phyloP scores from a whole-genome alignment of 1,139 yeast genomes.

The Hemisphaericaspora xylanilytica region DNA sequence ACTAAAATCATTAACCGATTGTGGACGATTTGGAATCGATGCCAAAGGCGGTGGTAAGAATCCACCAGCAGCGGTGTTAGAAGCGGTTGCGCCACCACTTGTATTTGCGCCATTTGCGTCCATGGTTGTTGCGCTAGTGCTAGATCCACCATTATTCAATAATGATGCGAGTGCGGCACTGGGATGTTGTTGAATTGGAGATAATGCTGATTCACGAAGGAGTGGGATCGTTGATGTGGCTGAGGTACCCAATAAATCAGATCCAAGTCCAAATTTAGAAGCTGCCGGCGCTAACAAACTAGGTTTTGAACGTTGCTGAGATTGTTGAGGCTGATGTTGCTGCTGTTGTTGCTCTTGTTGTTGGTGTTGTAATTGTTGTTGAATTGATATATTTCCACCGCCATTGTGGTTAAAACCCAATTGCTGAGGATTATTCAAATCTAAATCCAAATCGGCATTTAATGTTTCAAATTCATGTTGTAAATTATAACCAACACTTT shows the following conservation, averaged over 20 bases:
- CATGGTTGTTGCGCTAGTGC: conserved; percentile 3
- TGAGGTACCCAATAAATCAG: conserved; percentile 9
- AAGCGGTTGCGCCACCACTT: conserved; percentile 4
- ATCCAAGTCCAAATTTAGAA: conserved; percentile 9
- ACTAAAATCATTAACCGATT: conserved; percentile 43
- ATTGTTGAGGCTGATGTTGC: neutral
- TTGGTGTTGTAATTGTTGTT: conserved; percentile 3
- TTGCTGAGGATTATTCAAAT: conserved; percentile 25
- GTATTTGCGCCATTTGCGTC: no score
- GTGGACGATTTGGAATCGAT: conserved; percentile 42
- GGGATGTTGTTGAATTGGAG: conserved; percentile 19
- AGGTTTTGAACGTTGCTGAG: conserved; percentile 3
- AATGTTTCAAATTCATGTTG: conserved; percentile 49
- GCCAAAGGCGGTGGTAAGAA: conserved; percentile 22
- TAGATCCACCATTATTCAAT: conserved; percentile 11
- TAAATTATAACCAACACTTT: conserved; percentile 44
- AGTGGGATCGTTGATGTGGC: conserved; percentile 16
- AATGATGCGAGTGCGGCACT: conserved; percentile 10
- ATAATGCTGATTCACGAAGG: conserved; percentile 22
- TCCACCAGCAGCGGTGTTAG: conserved; percentile 8
- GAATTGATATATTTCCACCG: neutral
- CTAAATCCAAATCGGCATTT: conserved; percentile 48
- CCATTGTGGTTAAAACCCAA: neutral
- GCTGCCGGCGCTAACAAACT: conserved; percentile 15
- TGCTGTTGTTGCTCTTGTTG: neutral